phyloP scores from a whole-genome alignment of 2,329 filamentous ascomycete species.

The Xylaria sp. region DNA sequence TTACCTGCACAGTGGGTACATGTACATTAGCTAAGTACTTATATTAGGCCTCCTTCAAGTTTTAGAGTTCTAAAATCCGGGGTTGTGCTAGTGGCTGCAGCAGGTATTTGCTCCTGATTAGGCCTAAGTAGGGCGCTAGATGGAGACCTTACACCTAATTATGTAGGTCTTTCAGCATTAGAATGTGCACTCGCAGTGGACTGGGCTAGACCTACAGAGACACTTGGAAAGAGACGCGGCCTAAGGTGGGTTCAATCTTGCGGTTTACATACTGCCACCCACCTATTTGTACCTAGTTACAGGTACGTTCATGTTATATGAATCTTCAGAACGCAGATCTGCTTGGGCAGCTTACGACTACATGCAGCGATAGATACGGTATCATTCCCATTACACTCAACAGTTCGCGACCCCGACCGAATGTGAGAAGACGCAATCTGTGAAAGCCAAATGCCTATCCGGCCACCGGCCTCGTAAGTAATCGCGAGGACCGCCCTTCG shows the following conservation, averaged over 20 bases:
- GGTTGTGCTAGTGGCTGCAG: constrained; percentile 23
- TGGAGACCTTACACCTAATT: too few relatives aligned
- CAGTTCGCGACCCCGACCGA: too few relatives aligned
- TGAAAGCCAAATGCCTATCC: neutral
- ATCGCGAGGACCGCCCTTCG: neutral
- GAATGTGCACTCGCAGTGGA: too few relatives aligned
- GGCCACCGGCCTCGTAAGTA: neutral
- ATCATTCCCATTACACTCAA: neutral
- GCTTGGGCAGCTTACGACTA: neutral
- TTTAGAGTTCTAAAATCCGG: constrained; percentile 1
- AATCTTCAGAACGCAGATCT: neutral
- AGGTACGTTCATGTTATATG: neutral
- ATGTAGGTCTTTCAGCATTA: too few relatives aligned
- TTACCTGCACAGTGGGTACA: too few relatives aligned
- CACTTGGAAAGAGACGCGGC: too few relatives aligned
- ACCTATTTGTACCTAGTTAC: too few relatives aligned
- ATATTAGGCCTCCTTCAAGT: neutral
- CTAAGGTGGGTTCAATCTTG: neutral
- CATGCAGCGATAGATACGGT: neutral
- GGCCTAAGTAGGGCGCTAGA: too few relatives aligned
- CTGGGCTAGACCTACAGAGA: too few relatives aligned
- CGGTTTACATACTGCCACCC: too few relatives aligned
- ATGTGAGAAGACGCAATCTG: neutral
- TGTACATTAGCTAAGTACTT: neutral
- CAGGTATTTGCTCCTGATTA: neutral